These are phyloP conservation scores for Suhomyces kunorum DNA, from an alignment of 1,139 yeast genomes.

Conservation along the genomic window DNA sequence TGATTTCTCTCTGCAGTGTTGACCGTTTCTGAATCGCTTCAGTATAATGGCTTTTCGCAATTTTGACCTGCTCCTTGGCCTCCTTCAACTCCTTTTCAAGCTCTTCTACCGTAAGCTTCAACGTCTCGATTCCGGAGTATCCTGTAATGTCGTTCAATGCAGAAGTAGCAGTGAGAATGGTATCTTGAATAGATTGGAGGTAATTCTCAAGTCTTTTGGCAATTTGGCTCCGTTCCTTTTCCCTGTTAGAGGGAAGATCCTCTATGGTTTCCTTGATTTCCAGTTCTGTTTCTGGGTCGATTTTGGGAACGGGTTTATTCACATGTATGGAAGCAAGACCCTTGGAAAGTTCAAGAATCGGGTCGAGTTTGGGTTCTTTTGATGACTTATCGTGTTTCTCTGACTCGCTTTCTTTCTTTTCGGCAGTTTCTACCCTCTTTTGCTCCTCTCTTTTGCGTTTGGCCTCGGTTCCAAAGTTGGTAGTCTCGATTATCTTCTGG, in stretches of 20 bases:
- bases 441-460: constrained; percentile 5
- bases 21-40: constrained; percentile 68
- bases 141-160: constrained; percentile 92
- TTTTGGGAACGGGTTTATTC: constrained; percentile 5
- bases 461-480: constrained; percentile 23
- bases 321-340: constrained; percentile 2
- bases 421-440: background rate
- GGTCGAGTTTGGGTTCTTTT: background rate
- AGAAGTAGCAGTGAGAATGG: constrained; percentile 68
- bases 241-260: constrained; percentile 36
- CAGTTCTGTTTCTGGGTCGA: constrained; percentile 16
- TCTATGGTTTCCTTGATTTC: constrained; percentile 26
- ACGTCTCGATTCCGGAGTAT: constrained; percentile 73
- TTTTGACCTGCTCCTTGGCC: constrained; percentile 51
- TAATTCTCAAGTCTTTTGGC: constrained; percentile 48
- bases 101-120: constrained; percentile 61
- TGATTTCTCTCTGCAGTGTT: constrained; percentile 79
- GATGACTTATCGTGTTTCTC: background rate
- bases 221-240: constrained; percentile 21
- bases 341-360: constrained; percentile 2
- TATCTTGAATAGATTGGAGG: constrained; percentile 64
- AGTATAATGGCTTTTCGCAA: constrained; percentile 55
- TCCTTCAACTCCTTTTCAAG: constrained; percentile 50
- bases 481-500: constrained; percentile 24
- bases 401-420: background rate